Evolutionary conservation across 805 yeast genomes (phyloP), one percentile per base, ranked within the genome.

Genomic region (Candida succiphila): DNA sequence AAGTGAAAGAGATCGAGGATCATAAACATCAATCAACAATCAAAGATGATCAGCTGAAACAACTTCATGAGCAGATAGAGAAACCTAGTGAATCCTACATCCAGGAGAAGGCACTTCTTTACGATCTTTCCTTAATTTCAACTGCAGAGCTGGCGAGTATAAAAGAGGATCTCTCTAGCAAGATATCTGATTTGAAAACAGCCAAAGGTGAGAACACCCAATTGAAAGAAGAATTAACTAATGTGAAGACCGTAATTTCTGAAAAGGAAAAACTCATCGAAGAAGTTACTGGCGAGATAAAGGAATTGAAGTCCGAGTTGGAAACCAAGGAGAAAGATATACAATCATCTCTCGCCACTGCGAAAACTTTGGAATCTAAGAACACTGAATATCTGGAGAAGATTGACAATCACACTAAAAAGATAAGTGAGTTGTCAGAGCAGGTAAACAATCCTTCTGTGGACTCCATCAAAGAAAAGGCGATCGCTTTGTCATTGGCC

Each of bases 361-460:
- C n/a, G n/a, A n/a, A n/a, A n/a, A n/a, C n/a, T n/a, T n/a, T n/a
- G n/a, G 32, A 37, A 16, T 19, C 37, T 17, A 56, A 56, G 8
- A 46, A 59, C 3, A 54, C 60, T 36, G 51, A 47, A 15, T 34
- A 42, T n/a, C 40, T 35, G n/a, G 34, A 48, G 5, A 18, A 43
- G 32, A 40, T 44, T 14, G 51, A 45, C 17, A 44, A 42, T 7
- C 51, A 48, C 30, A 35, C 32, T 6, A 46, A 37, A 27, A 25
- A 34, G 4, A 37, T 32, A 6, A 19, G 14, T 3, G 30, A 38
- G 3, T 44, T 42, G 36, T 49, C 51, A 16, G 31, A 48, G 3
- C 24, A 7, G 23, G 39, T 17, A 17, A 10, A 18, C 13, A 9
- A 7, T 21, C 38, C 37, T 12, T 42, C 38, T 29, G 34, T 24